Evolutionary conservation across 176 grass and related monocot genomes (phyloP).

Genomic region (Carex littledalei): DNA sequence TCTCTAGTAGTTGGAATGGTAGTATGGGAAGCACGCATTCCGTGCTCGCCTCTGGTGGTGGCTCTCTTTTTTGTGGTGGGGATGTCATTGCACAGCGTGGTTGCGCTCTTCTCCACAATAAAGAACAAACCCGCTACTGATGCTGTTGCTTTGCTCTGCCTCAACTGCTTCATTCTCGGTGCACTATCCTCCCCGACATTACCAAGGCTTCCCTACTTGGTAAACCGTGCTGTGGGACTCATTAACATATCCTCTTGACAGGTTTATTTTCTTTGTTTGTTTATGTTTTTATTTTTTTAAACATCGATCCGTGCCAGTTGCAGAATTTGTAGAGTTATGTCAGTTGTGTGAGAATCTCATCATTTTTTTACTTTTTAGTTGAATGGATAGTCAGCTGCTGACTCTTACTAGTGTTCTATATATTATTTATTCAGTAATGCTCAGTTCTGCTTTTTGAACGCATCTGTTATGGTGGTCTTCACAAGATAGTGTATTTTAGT

Average conservation of each 20-base stretch:
- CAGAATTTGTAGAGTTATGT: neutral
- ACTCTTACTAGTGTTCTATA: neutral
- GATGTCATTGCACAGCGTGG: constrained; percentile 32
- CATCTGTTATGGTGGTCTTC: neutral
- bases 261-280: neutral
- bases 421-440: neutral
- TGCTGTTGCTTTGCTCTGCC: constrained; percentile 35
- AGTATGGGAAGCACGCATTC: constrained; percentile 31
- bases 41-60: constrained; percentile 27
- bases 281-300: neutral
- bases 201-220: constrained; percentile 8
- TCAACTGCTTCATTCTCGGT: constrained; percentile 48
- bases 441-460: neutral
- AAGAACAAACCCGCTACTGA: constrained; percentile 37
- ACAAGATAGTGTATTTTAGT: neutral
- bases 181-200: constrained; percentile 17
- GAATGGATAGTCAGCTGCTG: neutral
- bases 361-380: neutral
- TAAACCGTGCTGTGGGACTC: neutral
- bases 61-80: constrained; percentile 36
- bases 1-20: constrained; percentile 40
- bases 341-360: neutral
- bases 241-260: neutral
- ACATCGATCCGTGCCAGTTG: neutral
- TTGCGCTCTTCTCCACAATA: constrained; percentile 31